Evolutionary conservation across 176 grass and related monocot genomes (phyloP).

Genomic region (Carex littledalei): DNA sequence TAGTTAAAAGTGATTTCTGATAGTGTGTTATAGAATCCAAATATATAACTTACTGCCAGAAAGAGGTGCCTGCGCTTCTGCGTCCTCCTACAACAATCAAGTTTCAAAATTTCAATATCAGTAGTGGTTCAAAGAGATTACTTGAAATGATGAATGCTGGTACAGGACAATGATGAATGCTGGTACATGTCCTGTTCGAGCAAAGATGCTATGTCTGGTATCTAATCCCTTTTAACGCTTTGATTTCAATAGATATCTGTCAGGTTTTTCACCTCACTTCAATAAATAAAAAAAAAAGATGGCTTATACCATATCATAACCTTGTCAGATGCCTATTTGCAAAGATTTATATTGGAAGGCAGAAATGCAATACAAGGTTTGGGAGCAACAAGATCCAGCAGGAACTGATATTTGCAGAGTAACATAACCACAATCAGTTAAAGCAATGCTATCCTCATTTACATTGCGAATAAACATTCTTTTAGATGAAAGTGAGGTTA

Average conservation of each 20-base stretch:
- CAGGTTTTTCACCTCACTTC: too few relatives aligned
- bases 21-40: not conserved
- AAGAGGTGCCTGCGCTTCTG: constrained; percentile 56
- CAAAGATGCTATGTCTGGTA: not conserved
- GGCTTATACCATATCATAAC: not conserved
- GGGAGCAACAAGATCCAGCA: not conserved
- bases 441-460: too few relatives aligned
- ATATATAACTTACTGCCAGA: constrained; percentile 44
- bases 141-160: not conserved
- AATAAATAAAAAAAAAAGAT: too few relatives aligned
- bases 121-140: not conserved
- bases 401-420: not conserved
- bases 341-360: not conserved
- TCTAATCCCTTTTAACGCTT: too few relatives aligned
- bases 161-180: not conserved
- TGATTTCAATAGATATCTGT: too few relatives aligned
- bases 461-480: too few relatives aligned
- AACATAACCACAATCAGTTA: not conserved
- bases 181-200: not conserved
- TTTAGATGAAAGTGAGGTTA: too few relatives aligned
- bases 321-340: not conserved
- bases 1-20: not conserved
- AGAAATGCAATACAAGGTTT: not conserved
- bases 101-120: not conserved
- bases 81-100: constrained; percentile 37